Evolutionary conservation across 73 alveolate species (phyloP), one percentile per base, ranked within the genome.

Genomic region (Paramecium biaurelia): DNA sequence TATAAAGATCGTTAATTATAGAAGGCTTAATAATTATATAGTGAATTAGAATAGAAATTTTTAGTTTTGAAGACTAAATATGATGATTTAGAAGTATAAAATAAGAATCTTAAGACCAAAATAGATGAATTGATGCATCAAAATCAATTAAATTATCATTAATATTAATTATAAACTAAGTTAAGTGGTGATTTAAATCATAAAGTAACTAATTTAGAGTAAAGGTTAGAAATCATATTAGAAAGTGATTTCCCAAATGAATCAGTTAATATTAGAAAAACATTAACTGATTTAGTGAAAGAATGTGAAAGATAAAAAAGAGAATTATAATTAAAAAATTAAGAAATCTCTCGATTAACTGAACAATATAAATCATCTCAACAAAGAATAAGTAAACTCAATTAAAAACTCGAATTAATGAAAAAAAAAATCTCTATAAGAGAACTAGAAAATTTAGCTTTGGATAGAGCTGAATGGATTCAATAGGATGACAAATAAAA

Each of bases 191-290:
- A 79, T 43, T 32, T 79, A 23, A n/a, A 79, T 41, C 90, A 79
- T 41, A 79, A 79, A 43, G 76, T 79, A 23, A 20, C 37, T 20
- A 79, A 79, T 79, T 43, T 43, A 79, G 90, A 79, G 43, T 41
- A 43, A 41, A 79, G 90, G 37, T 79, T 79, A 43, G 90, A 79
- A 79, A 79, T 79, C 30, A 43, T 79, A 37, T 34, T 79, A 38
- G 90, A 79, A 79, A 43, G 76, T 79, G 90, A 79, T 45, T 79
- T 79, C 56, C 63, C 76, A 24, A 45, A 24, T 79, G 90, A 79
- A 20, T 79, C 70, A 11, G 58, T 70, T 15, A 59, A 59, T 59
- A 59, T 59, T 21, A 24, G 79, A 26, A 59, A 59, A 59, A 76
- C 89, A 21, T 7, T 76, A 79, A 79, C 90, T 15, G 90, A 79